A percentile compares a stretch with the other conserved stretches of the same genome.
These are phyloP conservation scores for Cryphonectria carpinicola DNA, from an alignment of 2,329 filamentous ascomycete genomes.

Conservation along the genomic window DNA sequence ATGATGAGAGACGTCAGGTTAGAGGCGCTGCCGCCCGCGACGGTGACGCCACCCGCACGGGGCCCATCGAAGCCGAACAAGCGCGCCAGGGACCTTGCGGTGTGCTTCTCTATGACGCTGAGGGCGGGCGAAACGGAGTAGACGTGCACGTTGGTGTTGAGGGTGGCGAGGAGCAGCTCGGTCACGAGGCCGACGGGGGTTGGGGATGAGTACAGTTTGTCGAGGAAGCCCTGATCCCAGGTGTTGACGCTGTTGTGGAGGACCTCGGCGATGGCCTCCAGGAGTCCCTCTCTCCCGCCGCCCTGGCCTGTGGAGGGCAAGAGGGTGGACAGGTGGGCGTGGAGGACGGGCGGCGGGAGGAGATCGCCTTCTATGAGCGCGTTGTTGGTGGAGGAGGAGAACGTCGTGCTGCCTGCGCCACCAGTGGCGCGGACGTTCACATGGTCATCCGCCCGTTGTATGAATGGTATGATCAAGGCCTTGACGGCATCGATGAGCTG, in stretches of 20 bases:
- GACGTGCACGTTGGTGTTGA: slow-evolving; percentile 96
- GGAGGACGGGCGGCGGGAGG: slow-evolving; percentile 61
- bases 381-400: slow-evolving; percentile 41
- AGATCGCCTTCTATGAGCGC: slow-evolving; percentile 62
- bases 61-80: slow-evolving; percentile 77
- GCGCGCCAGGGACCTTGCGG: slow-evolving; percentile 70
- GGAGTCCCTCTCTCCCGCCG: slow-evolving; percentile 71
- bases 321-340: slow-evolving; percentile 59
- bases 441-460: slow-evolving; percentile 70
- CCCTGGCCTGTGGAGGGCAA: slow-evolving; percentile 58
- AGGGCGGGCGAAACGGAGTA: slow-evolving; percentile 92
- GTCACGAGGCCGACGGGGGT: slow-evolving; percentile 85
- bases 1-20: slow-evolving; percentile 86
- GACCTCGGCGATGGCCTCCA: slow-evolving; percentile 71
- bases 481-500: slow-evolving; percentile 72
- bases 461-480: slow-evolving; percentile 70
- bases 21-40: slow-evolving; percentile 81
- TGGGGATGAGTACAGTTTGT: slow-evolving; percentile 91
- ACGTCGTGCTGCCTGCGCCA: slow-evolving; percentile 51
- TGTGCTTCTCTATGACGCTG: slow-evolving; percentile 85
- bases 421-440: slow-evolving; percentile 51
- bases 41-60: slow-evolving; percentile 73
- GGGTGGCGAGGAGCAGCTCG: slow-evolving; percentile 79
- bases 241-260: slow-evolving; percentile 92
- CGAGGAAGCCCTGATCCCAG: slow-evolving; percentile 96